Evolutionary conservation across 2,329 filamentous ascomycete genomes (phyloP).

Genomic region (Penicillium brevicompactum): DNA sequence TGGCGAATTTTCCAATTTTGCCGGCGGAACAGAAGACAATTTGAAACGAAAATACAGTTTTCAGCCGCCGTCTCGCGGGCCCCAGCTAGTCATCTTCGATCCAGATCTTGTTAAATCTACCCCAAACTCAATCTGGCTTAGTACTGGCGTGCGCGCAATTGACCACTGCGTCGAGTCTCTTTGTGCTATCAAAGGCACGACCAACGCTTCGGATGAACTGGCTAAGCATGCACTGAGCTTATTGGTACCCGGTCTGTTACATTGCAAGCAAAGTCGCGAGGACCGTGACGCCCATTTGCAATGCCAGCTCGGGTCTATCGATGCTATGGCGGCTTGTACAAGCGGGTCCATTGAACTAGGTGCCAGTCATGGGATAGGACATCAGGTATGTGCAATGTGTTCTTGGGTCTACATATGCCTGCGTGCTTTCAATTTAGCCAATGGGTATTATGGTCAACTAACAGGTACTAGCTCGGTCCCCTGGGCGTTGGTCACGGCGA

Average conservation of each 20-base stretch:
- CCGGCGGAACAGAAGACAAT: constrained; percentile 41
- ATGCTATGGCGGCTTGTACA: constrained; percentile 54
- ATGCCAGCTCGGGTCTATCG: constrained; percentile 55
- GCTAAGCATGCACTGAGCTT: constrained; percentile 43
- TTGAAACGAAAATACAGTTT: constrained; percentile 43
- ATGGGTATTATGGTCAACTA: neutral
- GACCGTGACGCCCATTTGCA: constrained; percentile 48
- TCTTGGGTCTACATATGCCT: constrained; percentile 2
- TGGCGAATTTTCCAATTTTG: constrained; percentile 46
- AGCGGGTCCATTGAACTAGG: constrained; percentile 47
- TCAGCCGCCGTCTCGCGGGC: constrained; percentile 41
- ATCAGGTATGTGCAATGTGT: constrained; percentile 42
- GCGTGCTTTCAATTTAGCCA: neutral
- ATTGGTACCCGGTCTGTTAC: constrained; percentile 48
- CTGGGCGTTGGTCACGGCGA: constrained; percentile 63
- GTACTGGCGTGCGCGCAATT: constrained; percentile 58
- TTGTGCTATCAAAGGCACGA: constrained; percentile 44
- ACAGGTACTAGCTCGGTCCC: constrained; percentile 46
- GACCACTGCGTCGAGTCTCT: constrained; percentile 62
- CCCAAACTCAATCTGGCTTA: constrained; percentile 58
- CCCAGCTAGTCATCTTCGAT: constrained; percentile 59
- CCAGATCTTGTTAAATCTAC: constrained; percentile 55
- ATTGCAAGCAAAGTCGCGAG: constrained; percentile 37
- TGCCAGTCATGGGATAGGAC: constrained; percentile 56
- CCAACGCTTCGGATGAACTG: constrained; percentile 37